phyloP scores from a whole-genome alignment of 2,329 filamentous ascomycete species.

The Fusarium albosuccineum region DNA sequence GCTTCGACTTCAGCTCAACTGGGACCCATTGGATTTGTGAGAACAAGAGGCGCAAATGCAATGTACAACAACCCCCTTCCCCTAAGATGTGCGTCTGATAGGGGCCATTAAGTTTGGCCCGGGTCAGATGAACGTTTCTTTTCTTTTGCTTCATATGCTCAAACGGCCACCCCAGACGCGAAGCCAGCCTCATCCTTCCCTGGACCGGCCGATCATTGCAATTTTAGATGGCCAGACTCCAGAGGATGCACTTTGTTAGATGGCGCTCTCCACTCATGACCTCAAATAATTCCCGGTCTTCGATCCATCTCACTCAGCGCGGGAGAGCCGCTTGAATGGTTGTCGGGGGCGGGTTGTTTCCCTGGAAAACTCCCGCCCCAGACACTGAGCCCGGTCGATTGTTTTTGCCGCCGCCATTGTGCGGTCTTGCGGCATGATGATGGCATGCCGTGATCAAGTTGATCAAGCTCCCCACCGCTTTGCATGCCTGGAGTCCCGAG shows the following conservation, averaged over 20 bases:
- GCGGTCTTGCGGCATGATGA: not conserved
- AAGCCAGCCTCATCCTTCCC: conserved; percentile 19
- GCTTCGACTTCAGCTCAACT: conserved; percentile 17
- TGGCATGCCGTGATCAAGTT: not conserved
- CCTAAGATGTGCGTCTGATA: not conserved
- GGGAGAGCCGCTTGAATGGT: conserved; percentile 13
- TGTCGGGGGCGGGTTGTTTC: not conserved
- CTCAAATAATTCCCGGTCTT: conserved; percentile 18
- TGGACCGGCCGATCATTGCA: conserved; percentile 25
- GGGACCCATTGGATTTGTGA: not conserved
- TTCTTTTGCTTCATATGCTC: conserved; percentile 13
- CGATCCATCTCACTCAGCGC: conserved; percentile 27
- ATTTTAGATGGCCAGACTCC: conserved; percentile 12
- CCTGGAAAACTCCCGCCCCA: not conserved
- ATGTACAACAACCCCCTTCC: conserved; percentile 7
- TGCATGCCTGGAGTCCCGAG: not conserved
- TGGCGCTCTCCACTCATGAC: conserved; percentile 25
- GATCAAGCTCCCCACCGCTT: not conserved
- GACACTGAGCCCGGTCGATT: not conserved
- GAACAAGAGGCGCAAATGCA: conserved; percentile 8
- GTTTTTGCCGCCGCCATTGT: not conserved
- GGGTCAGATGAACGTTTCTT: not conserved
- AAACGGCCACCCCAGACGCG: conserved; percentile 15
- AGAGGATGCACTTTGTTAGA: conserved; percentile 11
- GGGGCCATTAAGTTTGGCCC: not conserved